Base-by-base conservation (phyloP, 371 early-diverging fungal genomes). In the Mucor lusitanicus region DNA sequence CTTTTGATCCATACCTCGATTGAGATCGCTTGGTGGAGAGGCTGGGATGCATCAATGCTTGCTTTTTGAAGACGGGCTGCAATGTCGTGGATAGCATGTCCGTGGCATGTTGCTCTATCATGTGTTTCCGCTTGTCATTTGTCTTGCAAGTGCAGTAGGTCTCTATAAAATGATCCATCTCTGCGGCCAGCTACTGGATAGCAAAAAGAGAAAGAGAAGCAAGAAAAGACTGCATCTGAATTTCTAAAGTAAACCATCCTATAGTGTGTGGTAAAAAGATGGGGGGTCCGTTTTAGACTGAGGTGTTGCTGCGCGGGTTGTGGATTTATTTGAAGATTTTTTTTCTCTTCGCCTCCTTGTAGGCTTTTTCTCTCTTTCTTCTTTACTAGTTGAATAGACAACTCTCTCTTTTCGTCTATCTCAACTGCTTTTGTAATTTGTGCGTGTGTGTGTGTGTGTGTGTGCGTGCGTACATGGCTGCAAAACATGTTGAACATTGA, bases 1-100 rank as follows among this genome's bases (percentile, higher is more conserved):
- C 50, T 17, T 74, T 66, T 11, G 61, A 57, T 9, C 59, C 59
- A 61, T 78, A 81, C 30, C 54, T 67, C 5, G 63, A 56, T n/a
- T 60, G 44, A 7, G 42, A 60, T 39, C 53, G 61, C 35, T 61
- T 68, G 19, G 67, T 40, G 8, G 33, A 3, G 7, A 73, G 50
- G 12, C 39, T 25, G n/a, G 70, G 73, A 48, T 74, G 72, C 8
- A 33, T 40, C 6, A 46, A 40, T 3, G 65, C 37, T 23, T 74
- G 62, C 44, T 39, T 64, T 59, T 69, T 50, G 30, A 74, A 78
- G 0, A 57, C 23, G 11, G 75, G 73, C 30, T 64, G 67, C 15
- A 78, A 23, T 15, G 40, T 59, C 9, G 54, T 64, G 4, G 25
- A 35, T 13, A 78, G 25, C n/a, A 74, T 68, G 4, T 68, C 68